phyloP scores from a whole-genome alignment of 306 rosid species.

The Prunus salicina region DNA sequence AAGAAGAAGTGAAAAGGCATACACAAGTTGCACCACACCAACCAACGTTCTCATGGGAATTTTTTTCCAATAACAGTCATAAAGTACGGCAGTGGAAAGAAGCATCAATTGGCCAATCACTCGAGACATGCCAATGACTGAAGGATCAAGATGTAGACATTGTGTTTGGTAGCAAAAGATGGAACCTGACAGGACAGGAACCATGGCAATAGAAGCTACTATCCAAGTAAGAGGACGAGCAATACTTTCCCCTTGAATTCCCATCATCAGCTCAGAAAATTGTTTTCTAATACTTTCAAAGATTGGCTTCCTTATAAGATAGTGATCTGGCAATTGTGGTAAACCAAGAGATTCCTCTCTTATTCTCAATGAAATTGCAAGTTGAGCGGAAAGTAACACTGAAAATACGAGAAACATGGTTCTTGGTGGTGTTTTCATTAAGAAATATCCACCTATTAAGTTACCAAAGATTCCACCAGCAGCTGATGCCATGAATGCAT shows the following conservation, averaged over 20 bases:
- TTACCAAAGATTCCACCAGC: slow-evolving; percentile 87
- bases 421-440: slow-evolving; percentile 56
- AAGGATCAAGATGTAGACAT: slow-evolving; percentile 67
- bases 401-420: slow-evolving; percentile 62
- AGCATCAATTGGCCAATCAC: slow-evolving; percentile 78
- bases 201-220: slow-evolving; percentile 65
- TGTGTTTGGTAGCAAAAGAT: slow-evolving; percentile 87
- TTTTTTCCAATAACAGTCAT: slow-evolving; percentile 55
- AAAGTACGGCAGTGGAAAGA: slow-evolving; percentile 64
- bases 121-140: slow-evolving; percentile 64
- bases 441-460: slow-evolving; percentile 67
- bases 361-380: slow-evolving; percentile 50
- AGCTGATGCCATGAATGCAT: slow-evolving; percentile 83
- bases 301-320: slow-evolving; percentile 34
- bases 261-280: slow-evolving; percentile 43
- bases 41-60: slow-evolving; percentile 61
- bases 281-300: slow-evolving; percentile 50
- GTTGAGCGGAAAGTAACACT: slow-evolving; percentile 50
- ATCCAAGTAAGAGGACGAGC: slow-evolving; percentile 65
- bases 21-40: slow-evolving; percentile 51
- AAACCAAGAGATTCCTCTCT: slow-evolving; percentile 73
- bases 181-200: slow-evolving; percentile 79
- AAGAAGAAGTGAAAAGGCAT: slow-evolving; percentile 69
- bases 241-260: slow-evolving; percentile 45
- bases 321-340: slow-evolving; percentile 29